Evolutionary conservation across 352 stramenopile genomes (phyloP).

Genomic region (Globisporangium paddicum): DNA sequence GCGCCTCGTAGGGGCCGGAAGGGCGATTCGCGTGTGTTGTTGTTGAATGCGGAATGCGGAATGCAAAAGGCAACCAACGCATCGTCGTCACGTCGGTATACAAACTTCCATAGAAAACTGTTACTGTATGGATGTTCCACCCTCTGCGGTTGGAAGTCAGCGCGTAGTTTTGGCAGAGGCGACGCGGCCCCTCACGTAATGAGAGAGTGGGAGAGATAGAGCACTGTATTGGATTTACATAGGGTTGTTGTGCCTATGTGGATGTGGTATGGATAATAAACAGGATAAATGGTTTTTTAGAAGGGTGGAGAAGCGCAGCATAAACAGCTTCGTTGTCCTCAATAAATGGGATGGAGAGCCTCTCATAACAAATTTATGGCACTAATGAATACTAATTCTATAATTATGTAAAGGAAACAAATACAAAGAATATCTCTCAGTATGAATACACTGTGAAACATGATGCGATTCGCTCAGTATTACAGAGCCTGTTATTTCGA

Average conservation of each 20-base stretch:
- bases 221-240: too few species aligned
- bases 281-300: neutral
- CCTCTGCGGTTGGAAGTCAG: slow-evolving; percentile 4
- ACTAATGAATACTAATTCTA: neutral
- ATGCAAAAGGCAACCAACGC: neutral
- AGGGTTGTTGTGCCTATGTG: too few species aligned
- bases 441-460: neutral
- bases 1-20: neutral
- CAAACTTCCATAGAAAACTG: slow-evolving; percentile 5
- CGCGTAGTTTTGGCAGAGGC: neutral
- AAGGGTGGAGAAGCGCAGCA: neutral
- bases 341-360: neutral
- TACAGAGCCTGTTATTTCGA: too few species aligned
- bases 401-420: too few species aligned
- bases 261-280: neutral
- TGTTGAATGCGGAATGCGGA: slow-evolving; percentile 1
- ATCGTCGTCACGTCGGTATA: neutral
- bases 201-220: too few species aligned
- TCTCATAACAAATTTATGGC: neutral
- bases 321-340: neutral
- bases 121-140: slow-evolving; percentile 1
- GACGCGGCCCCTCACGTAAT: too few species aligned
- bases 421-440: too few species aligned
- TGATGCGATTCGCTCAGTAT: neutral
- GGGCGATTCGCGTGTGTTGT: neutral